These are phyloP conservation scores for Streptanthus diversifolius DNA, from an alignment of 345 rosid species.

Conservation along the genomic window DNA sequence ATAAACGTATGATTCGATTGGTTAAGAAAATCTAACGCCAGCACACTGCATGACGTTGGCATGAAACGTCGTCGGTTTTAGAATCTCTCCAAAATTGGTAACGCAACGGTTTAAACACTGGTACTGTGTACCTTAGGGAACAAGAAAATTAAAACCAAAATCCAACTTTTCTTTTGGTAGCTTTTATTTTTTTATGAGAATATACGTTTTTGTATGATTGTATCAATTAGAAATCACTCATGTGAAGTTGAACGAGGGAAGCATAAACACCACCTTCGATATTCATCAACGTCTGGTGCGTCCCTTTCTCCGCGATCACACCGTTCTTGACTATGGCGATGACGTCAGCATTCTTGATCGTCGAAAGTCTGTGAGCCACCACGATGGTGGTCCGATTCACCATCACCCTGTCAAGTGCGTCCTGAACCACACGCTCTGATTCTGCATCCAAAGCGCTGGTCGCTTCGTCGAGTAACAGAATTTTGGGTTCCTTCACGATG, in stretches of 20 bases:
- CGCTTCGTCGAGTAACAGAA: slow-evolving; percentile 68
- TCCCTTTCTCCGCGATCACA: slow-evolving; percentile 56
- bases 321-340: slow-evolving; percentile 67
- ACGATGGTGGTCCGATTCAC: slow-evolving; percentile 45
- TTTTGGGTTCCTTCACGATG: slow-evolving; percentile 52
- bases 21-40: slow-evolving; percentile 21
- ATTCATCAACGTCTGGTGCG: slow-evolving; percentile 47
- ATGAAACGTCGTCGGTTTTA: neutral
- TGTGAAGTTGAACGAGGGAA: slow-evolving; percentile 48
- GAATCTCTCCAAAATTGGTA: neutral
- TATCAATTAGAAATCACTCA: neutral
- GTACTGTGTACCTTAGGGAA: neutral
- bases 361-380: slow-evolving; percentile 75
- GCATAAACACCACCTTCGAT: slow-evolving; percentile 51
- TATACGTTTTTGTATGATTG: neutral
- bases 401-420: slow-evolving; percentile 46
- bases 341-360: slow-evolving; percentile 51
- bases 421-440: slow-evolving; percentile 51
- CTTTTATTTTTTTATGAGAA: neutral
- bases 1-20: neutral
- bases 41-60: slow-evolving; percentile 25
- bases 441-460: slow-evolving; percentile 74
- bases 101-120: neutral
- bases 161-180: neutral
- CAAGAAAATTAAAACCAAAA: neutral